Evolutionary conservation across 179 eudicot genomes (phyloP), one percentile per base, ranked within the genome.

Genomic region (Drosera spatulata): DNA sequence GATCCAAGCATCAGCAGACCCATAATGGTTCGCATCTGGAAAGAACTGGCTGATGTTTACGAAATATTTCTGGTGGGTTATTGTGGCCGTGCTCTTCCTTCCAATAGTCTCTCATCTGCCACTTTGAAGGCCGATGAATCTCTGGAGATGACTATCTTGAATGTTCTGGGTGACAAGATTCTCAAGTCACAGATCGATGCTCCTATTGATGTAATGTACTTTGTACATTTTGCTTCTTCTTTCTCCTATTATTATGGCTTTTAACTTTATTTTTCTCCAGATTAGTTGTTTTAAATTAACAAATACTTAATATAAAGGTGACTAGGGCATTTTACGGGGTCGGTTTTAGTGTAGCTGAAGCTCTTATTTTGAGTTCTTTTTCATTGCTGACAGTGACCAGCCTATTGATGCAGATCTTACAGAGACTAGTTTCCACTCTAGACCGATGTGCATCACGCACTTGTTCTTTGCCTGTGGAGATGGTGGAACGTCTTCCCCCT

Each of bases 361-460:
- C 63, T 39, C 63, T 7, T 0, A 11, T 65, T 39, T 61, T 67
- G 56, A 59, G 50, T 59, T 55, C 69, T 67, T 69, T 4, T 43
- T 0, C 5, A 43, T 2, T 43, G 45, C 8, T 43, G 45, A 43
- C 8, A 22, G 2, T n/a, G n/a, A n/a, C n/a, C 45, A 43, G 2
- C 45, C 45, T 43, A 0, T 43, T 43, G 8, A 43, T 43, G 39
- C 85, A 94, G 99, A 82, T 94, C 71, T 69, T 90, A 48, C 80
- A 79, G 61, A 77, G 96, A 60, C 68, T 94, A 56, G 76, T 94
- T 60, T 77, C 83, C 49, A 85, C 99, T 57, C 75, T 94, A 67
- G 99, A 94, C 66, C 91, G 91, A 8, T 94, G 99, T 75, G 97
- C 99, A 47, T 87, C 97, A 41, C 87, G 99, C 63, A 94, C 97